Base-by-base conservation (phyloP, 2,329 filamentous ascomycete genomes). In the Exophiala sp. region DNA sequence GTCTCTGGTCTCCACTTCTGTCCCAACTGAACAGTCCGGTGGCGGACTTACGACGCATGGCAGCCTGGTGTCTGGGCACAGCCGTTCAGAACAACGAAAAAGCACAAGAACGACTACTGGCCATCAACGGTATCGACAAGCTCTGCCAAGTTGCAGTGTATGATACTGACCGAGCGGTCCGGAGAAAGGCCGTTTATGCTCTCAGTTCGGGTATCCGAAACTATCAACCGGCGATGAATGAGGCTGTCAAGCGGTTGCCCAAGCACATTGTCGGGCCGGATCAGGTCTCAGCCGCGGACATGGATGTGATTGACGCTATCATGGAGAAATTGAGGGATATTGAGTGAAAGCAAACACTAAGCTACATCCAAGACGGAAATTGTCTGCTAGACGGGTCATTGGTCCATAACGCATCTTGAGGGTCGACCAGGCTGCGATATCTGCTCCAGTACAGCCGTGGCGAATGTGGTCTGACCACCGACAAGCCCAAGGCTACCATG, bases 31-130 rank as follows among this genome's bases (percentile, higher is more conserved):
- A 78, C 46, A 79, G 85, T 65, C 77, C 81, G 9, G 86, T 94
- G 66, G 68, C 78, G 5, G 88, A 94, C 59, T 76, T 96, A 66
- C 79, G 91, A 60, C 84, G 79, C 65, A 91, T 90, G 82, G 91
- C 92, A 2, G 91, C 91, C n/a, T 96, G 90, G 89, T 96, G 91
- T 74, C 77, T 94, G 54, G 90, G 89, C 47, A 96, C 91, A 5
- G 92, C 94, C 8, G 94, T 99, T 55, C 91, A 97, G 78, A 99
- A 99, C 75, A 97, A 99, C 71, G 80, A 82, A 63, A 87, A 86
- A 68, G 85, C 83, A 47, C 94, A 99, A 74, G 89, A 94, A 74
- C 83, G 82, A 66, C 70, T 84, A 16, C 68, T 85, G 12, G 74
- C 76, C 6, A 64, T 80, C 29, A 88, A 87, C 32, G 89, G 86